These are phyloP conservation scores for Chenopodium suecicum DNA, from an alignment of 148 eudicot genomes.

Conservation along the genomic window DNA sequence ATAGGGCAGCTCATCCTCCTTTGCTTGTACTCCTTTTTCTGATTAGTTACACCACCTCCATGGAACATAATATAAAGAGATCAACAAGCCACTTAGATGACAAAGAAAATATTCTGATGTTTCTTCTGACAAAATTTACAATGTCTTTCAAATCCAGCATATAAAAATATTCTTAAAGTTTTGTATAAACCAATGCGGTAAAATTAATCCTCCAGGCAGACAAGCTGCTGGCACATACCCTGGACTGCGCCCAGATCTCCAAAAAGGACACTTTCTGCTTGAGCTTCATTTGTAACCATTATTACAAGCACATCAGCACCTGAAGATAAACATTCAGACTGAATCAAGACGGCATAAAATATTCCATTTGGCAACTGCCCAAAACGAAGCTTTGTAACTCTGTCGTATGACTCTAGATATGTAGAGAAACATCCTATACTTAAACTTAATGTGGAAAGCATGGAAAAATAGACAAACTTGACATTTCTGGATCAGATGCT, in stretches of 20 bases:
- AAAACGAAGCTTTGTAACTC: background rate
- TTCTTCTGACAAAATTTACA: background rate
- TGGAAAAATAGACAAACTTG: background rate
- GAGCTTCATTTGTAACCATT: slow-evolving; percentile 98
- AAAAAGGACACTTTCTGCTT: slow-evolving; percentile 91
- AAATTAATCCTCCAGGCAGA: slow-evolving; percentile 5
- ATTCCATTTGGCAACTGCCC: background rate
- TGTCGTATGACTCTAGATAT: background rate
- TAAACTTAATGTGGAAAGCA: background rate
- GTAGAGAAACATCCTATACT: background rate
- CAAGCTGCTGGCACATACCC: slow-evolving; percentile 42
- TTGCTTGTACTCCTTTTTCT: too few relatives aligned
- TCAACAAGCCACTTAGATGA: background rate
- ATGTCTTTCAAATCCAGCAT: too few relatives aligned
- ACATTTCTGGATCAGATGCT: background rate
- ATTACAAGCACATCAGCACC: slow-evolving; percentile 89
- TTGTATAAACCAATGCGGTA: too few relatives aligned
- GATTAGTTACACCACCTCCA: too few relatives aligned
- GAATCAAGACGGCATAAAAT: background rate
- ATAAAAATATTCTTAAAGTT: background rate
- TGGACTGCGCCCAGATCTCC: slow-evolving; percentile 81
- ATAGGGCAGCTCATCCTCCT: too few relatives aligned
- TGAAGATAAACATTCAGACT: slow-evolving; percentile 18
- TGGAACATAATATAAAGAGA: background rate
- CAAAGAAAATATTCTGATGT: background rate